Evolutionary conservation across 2,329 filamentous ascomycete genomes (phyloP).

Genomic region (Akanthomyces lecanii): DNA sequence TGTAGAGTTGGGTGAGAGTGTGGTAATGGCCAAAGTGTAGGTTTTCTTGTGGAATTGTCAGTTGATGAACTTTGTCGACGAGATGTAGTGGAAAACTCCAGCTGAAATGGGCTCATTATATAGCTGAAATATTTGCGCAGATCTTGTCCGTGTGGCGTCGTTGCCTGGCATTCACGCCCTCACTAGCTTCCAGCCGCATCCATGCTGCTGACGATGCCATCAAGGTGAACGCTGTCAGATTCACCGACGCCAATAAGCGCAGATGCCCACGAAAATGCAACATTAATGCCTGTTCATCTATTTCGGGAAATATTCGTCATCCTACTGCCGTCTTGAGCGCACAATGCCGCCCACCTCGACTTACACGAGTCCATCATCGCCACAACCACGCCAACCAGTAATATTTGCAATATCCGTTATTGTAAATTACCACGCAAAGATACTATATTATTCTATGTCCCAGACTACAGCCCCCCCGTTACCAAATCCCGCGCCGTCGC

Average conservation of each 20-base stretch:
- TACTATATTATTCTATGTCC: too few relatives aligned
- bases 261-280: background rate
- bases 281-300: background rate
- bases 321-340: background rate
- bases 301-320: background rate
- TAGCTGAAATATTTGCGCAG: background rate
- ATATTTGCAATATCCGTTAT: too few relatives aligned
- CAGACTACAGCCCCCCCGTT: too few relatives aligned
- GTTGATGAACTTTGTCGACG: too few relatives aligned
- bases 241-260: background rate
- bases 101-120: background rate
- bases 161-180: background rate
- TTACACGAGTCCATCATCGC: background rate
- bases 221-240: background rate
- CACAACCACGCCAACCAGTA: too few relatives aligned
- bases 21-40: too few relatives aligned
- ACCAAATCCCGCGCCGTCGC: too few relatives aligned
- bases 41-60: background rate
- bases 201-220: background rate
- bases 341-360: background rate
- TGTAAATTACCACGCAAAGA: too few relatives aligned
- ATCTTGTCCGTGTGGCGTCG: background rate
- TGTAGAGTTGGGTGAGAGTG: background rate
- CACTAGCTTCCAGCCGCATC: background rate
- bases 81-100: too few relatives aligned